These are phyloP conservation scores for Boletus coccyginus DNA, from an alignment of 768 basidiomycete genomes.

Conservation along the genomic window DNA sequence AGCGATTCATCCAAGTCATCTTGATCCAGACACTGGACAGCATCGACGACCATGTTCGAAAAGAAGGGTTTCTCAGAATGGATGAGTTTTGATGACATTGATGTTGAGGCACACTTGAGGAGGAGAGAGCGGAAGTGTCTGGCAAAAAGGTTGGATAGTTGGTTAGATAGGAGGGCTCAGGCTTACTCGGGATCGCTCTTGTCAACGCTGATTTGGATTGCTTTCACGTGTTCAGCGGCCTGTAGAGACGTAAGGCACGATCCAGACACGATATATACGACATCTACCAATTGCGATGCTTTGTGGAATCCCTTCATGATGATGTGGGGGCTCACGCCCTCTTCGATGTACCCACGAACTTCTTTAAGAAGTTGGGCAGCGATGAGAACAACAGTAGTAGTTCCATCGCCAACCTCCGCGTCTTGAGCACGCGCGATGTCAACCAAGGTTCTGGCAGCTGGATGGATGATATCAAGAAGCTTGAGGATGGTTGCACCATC, in stretches of 20 bases:
- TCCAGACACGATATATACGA: neutral
- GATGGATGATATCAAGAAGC: slow-evolving; percentile 96
- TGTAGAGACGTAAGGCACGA: slow-evolving; percentile 30
- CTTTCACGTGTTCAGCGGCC: slow-evolving; percentile 85
- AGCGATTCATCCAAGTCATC: slow-evolving; percentile 92
- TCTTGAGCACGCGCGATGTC: slow-evolving; percentile 99
- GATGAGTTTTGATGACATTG: slow-evolving; percentile 99
- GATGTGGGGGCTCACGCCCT: slow-evolving; percentile 95
- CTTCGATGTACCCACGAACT: slow-evolving; percentile 87
- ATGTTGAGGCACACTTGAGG: slow-evolving; percentile 95
- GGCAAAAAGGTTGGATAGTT: slow-evolving; percentile 8
- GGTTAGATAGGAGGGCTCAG: neutral
- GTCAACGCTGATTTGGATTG: slow-evolving; percentile 87
- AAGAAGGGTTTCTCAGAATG: slow-evolving; percentile 99
- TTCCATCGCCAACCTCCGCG: slow-evolving; percentile 97
- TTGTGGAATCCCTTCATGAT: slow-evolving; percentile 96
- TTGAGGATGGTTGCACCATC: slow-evolving; percentile 99
- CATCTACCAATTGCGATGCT: slow-evolving; percentile 77
- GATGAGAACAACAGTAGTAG: slow-evolving; percentile 92
- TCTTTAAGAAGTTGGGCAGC: slow-evolving; percentile 96
- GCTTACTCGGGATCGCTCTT: slow-evolving; percentile 86
- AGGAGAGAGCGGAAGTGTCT: slow-evolving; percentile 93
- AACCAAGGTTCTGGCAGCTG: slow-evolving; percentile 95
- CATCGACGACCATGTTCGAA: slow-evolving; percentile 98
- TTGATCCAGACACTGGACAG: slow-evolving; percentile 89